phyloP scores from a whole-genome alignment of 805 yeast species.

The Starmera quercuum region DNA sequence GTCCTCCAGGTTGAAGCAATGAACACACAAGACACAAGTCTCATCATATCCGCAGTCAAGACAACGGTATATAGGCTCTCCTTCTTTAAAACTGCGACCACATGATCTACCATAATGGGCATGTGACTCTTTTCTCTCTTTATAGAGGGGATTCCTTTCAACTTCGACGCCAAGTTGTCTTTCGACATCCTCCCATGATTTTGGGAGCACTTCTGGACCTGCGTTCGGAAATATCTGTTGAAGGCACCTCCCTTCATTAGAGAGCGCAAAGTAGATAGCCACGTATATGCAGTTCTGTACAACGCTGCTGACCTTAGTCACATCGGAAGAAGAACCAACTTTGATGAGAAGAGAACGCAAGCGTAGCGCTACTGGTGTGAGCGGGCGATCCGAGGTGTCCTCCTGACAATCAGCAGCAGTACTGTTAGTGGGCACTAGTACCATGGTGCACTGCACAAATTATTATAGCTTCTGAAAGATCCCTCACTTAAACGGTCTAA shows the following conservation, averaged over 20 bases:
- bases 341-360: too few relatives aligned
- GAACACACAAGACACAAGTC: conserved; percentile 68
- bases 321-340: too few relatives aligned
- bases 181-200: conserved; percentile 2
- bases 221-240: conserved; percentile 25
- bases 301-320: background rate
- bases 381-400: too few relatives aligned
- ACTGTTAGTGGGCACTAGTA: too few relatives aligned
- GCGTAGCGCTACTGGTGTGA: too few relatives aligned
- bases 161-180: conserved; percentile 1
- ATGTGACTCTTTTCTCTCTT: background rate
- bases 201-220: conserved; percentile 1
- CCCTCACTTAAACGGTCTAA: too few relatives aligned
- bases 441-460: too few relatives aligned
- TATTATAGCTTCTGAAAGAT: too few relatives aligned
- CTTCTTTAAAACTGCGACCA: conserved; percentile 51
- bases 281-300: background rate
- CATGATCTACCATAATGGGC: conserved; percentile 58
- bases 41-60: conserved; percentile 71
- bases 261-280: conserved; percentile 22
- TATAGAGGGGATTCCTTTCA: background rate
- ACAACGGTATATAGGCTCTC: conserved; percentile 68
- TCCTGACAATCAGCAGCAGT: too few relatives aligned
- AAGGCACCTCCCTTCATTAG: conserved; percentile 32
- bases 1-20: conserved; percentile 65